These are phyloP conservation scores for Hymenoscyphus repandus DNA, from an alignment of 2,329 filamentous ascomycete genomes.

Conservation along the genomic window DNA sequence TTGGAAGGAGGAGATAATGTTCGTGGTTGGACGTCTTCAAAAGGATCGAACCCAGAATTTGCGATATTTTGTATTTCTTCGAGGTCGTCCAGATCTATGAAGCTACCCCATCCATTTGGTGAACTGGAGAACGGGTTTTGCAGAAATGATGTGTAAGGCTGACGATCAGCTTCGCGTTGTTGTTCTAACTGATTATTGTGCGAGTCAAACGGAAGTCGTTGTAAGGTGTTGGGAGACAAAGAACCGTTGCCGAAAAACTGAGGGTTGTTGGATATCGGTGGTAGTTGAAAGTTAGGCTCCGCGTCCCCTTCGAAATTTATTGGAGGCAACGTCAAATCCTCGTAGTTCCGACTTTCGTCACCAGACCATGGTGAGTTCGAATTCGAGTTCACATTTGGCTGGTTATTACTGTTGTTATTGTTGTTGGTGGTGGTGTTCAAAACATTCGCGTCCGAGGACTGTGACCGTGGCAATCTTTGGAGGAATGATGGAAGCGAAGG, in stretches of 20 bases:
- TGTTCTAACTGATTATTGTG: background rate
- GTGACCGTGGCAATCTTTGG: background rate
- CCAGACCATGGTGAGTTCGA: conserved; percentile 1
- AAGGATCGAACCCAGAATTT: no score
- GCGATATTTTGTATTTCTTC: background rate
- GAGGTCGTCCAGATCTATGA: conserved; percentile 10
- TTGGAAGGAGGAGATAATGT: background rate
- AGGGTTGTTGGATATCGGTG: background rate
- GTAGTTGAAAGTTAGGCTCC: conserved; percentile 6
- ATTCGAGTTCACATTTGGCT: background rate
- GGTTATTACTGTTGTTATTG: no score
- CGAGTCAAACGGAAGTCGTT: background rate
- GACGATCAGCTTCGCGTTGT: conserved; percentile 4
- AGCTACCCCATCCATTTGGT: conserved; percentile 20
- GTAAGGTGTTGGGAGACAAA: background rate
- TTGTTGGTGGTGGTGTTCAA: no score
- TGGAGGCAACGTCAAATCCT: conserved; percentile 18
- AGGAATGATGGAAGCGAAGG: background rate
- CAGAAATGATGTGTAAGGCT: no score
- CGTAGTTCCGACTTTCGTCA: background rate
- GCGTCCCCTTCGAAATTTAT: conserved; percentile 12
- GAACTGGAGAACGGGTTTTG: conserved; percentile 12
- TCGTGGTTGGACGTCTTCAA: background rate
- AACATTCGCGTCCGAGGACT: background rate
- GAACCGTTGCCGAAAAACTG: background rate